Evolutionary conservation across 768 basidiomycete genomes (phyloP), one percentile per base, ranked within the genome.

Genomic region (Porpolomopsis calyptriformis): DNA sequence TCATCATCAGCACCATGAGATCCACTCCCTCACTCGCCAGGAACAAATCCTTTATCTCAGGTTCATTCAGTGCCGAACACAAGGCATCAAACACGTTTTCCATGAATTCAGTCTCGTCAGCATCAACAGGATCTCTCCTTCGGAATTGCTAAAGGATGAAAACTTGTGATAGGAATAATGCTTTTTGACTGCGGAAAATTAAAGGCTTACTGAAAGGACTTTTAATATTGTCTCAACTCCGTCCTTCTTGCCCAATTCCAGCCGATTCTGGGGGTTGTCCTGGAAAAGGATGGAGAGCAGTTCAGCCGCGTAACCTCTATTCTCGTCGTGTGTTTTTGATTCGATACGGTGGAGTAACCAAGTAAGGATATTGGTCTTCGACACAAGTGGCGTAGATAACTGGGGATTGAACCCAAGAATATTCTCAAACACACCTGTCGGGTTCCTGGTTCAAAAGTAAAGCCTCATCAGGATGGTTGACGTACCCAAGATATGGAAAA

Each of bases 1-100:
- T 94, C 85, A 97, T 92, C 76, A 96, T 85, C 52, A 98, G 70
- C n/a, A 96, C 76, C 92, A 98, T 97, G 26, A 99, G 73, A 55
- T 99, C 96, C 11, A 91, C 79, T 1, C 96, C 96, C 62, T 99
- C 96, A 16, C 82, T 82, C 8, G 80, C 77, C n/a, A 91, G 65
- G 64, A 99, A 98, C 3, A 80, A 64, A 14, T 72, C 61, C 63
- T 97, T 98, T 59, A 85, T 78, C 39, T 79, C 69, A 11, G 80
- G 70, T 61, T 94, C 92, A 26, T 70, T 76, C 19, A 98, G 69
- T 0, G 82, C 74, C 0, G 92, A 93, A 59, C 96, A 98, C 19
- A 99, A 63, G 0, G 81, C 64, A 59, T 97, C 88, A 58, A 98
- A 98, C 3, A 90, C 57, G 61, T 99, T 98, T 60, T 98, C 96